phyloP scores from a whole-genome alignment of 441 rosid genomes.

The Adansonia madagascariensis region DNA sequence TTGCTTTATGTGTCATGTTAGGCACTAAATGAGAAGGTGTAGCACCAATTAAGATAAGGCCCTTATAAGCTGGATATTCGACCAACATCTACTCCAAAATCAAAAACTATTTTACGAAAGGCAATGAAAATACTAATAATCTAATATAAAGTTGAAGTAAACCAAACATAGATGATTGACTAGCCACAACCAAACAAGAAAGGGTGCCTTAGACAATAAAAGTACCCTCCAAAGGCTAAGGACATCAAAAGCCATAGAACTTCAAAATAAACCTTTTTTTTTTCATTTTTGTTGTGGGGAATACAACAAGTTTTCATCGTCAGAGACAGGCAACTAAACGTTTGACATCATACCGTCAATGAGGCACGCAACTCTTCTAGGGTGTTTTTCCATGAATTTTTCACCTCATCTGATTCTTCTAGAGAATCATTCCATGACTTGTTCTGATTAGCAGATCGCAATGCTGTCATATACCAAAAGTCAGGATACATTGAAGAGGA shows the following conservation, averaged over 20 bases:
- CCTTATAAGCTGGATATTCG: not conserved
- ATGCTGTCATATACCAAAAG: conserved; percentile 40
- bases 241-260: conserved; percentile 8
- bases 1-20: conserved; percentile 7
- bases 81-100: conserved; percentile 13
- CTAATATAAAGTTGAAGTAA: not conserved
- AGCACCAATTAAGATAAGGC: not conserved
- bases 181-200: conserved; percentile 6
- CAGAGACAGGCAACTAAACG: not conserved
- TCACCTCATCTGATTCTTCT: conserved; percentile 48
- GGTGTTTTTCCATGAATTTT: conserved; percentile 45
- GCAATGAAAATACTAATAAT: conserved; percentile 10
- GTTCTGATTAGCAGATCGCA: conserved; percentile 37
- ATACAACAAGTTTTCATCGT: conserved; percentile 11
- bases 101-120: not conserved
- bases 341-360: conserved; percentile 54
- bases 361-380: conserved; percentile 58
- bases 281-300: not conserved
- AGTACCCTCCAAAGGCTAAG: conserved; percentile 13
- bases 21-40: conserved; percentile 4
- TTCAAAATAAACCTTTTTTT: not conserved
- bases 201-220: not conserved
- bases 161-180: conserved; percentile 13
- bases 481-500: conserved; percentile 3
- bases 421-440: conserved; percentile 43